These are phyloP conservation scores for Fraxinus greggii DNA, from an alignment of 305 asterid genomes.

Conservation along the genomic window DNA sequence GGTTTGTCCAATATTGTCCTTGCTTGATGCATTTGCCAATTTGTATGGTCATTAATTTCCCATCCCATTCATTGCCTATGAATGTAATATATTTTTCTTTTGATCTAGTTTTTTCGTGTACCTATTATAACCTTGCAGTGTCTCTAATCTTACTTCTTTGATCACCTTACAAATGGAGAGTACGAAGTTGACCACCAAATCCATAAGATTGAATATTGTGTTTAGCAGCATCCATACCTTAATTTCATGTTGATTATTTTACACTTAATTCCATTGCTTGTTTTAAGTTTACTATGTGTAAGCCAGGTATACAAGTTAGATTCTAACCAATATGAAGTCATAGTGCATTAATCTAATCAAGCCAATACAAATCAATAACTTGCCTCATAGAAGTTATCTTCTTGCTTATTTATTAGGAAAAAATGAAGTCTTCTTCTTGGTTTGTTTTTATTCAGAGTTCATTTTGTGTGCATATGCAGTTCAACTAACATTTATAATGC, in stretches of 20 bases:
- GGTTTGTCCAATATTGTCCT: not conserved
- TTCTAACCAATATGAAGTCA: not conserved
- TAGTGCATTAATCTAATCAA: not conserved
- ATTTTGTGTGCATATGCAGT: not conserved
- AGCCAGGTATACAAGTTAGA: not conserved
- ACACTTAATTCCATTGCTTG: not conserved
- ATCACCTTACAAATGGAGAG: not conserved
- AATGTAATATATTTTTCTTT: not conserved
- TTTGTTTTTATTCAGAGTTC: not conserved
- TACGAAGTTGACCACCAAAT: not conserved
- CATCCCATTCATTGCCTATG: not conserved
- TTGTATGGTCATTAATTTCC: not conserved
- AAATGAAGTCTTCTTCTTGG: not conserved
- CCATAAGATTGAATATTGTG: not conserved
- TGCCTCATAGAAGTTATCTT: not conserved
- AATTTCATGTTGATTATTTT: not conserved
- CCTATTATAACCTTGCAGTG: not conserved
- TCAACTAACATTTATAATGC: not conserved
- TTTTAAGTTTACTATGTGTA: not conserved
- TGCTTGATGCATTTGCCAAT: not conserved
- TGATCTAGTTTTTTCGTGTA: not conserved
- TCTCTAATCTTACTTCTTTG: constrained; percentile 1
- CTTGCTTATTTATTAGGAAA: not conserved
- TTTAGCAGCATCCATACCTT: not conserved
- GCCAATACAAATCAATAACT: not conserved